Percentiles rank a stretch among this genome's conserved stretches.
These are phyloP conservation scores for Yamadazyma nakazawae DNA, from an alignment of 805 yeast genomes.

Conservation along the genomic window DNA sequence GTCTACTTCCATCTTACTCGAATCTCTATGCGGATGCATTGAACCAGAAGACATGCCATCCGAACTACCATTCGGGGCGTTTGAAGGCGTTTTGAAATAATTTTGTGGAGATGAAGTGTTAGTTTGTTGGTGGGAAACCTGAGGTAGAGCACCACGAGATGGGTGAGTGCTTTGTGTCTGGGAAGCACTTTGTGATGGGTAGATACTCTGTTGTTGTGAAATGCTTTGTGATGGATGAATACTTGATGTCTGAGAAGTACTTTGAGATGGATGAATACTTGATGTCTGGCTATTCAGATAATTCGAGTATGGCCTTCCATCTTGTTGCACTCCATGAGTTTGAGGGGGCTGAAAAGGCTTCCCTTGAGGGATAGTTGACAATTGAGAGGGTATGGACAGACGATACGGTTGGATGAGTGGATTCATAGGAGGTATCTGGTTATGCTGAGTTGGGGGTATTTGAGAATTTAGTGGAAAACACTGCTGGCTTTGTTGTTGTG, in stretches of 20 bases:
- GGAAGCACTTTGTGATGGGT: neutral
- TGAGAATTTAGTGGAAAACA: neutral
- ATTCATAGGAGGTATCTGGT: neutral
- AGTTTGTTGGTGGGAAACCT: neutral
- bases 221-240: neutral
- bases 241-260: neutral
- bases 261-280: neutral
- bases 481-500: neutral
- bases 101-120: neutral
- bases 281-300: neutral
- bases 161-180: neutral
- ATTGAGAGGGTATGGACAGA: no score
- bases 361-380: constrained; percentile 4
- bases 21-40: neutral
- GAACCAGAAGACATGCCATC: neutral
- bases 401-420: neutral
- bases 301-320: neutral
- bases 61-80: neutral
- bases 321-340: neutral
- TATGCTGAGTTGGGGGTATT: neutral
- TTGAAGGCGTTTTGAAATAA: neutral
- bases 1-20: constrained; percentile 12
- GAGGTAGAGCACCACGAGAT: neutral
- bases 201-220: neutral
- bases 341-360: neutral